phyloP scores from a whole-genome alignment of 371 early-diverging fungal genomes.

The Phascolomyces articulosus region DNA sequence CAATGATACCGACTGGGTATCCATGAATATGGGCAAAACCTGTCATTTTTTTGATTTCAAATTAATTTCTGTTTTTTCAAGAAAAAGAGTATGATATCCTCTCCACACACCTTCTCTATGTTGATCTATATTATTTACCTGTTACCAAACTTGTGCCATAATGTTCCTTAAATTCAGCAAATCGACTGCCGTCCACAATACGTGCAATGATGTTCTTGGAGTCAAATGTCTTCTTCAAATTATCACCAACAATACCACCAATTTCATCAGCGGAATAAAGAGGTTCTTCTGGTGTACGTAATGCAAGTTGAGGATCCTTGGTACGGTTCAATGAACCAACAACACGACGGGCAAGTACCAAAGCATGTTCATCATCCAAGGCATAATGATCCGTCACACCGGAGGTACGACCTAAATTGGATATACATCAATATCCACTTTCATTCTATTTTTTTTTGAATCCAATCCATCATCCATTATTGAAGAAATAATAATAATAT shows the following conservation, averaged over 20 bases:
- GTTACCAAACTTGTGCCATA: slow-evolving; percentile 95
- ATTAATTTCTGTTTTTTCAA: background rate
- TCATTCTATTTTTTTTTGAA: too few relatives aligned
- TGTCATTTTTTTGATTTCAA: too few relatives aligned
- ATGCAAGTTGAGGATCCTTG: slow-evolving; percentile 51
- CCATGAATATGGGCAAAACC: slow-evolving; percentile 95
- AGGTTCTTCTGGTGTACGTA: slow-evolving; percentile 70
- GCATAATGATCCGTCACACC: slow-evolving; percentile 98
- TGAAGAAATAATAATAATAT: background rate
- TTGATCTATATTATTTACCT: slow-evolving; percentile 39
- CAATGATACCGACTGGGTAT: slow-evolving; percentile 95
- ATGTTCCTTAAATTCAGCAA: slow-evolving; percentile 95
- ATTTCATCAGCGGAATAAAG: slow-evolving; percentile 85
- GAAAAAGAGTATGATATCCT: background rate
- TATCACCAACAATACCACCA: slow-evolving; percentile 96
- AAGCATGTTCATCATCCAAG: slow-evolving; percentile 89
- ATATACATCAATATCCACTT: background rate
- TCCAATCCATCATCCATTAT: too few relatives aligned
- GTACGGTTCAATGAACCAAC: slow-evolving; percentile 85
- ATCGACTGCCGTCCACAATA: slow-evolving; percentile 93
- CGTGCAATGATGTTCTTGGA: slow-evolving; percentile 94
- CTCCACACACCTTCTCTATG: too few relatives aligned
- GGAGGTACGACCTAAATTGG: slow-evolving; percentile 66
- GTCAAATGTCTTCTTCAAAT: slow-evolving; percentile 90
- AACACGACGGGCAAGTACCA: slow-evolving; percentile 84